Base-by-base conservation (phyloP, 768 basidiomycete species). In the Phaeotremella fagi region DNA sequence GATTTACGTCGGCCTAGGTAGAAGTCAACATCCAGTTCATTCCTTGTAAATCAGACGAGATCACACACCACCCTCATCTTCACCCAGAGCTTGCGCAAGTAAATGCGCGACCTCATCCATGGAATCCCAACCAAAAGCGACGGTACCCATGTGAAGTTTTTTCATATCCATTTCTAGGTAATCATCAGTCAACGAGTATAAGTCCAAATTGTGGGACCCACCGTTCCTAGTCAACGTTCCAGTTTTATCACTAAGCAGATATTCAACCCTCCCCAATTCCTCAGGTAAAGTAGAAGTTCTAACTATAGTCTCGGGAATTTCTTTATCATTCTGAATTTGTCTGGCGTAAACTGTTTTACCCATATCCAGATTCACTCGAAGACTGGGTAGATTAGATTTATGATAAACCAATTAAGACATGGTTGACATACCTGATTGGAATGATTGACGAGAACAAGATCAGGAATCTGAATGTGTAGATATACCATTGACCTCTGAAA, bases 311-410 rank as follows among this genome's bases (percentile, higher is more conserved):
- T 85, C 83, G 3, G 91, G 90, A 61, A 99, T 99, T 75, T 97
- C 90, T 41, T 63, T 70, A 76, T 98, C 95, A 47, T 82, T 85
- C 85, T 92, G 90, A 52, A 98, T 98, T 60, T 91, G 88, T 37
- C 87, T 85, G 0, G 90, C 91, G 64, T 99, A 99, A 37, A 98
- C 87, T 1, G 92, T 98, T 77, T 99, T 99, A 52, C 95, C 95
- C 92, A 99, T 98, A 74, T 99, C 95, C 48, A 99, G 81, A 64
- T 99, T 99, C 48, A 99, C 94, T n/a, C 95, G 87, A 50, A 99
- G 78, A 80, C 92, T 97, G 70, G 4, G 36, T 22, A 14, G 14
- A 48, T 44, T 23, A 0, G 11, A 25, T 14, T 9, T 12, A n/a
- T 15, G 11, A 23, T 38, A n/a, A 18, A 12, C 23, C 31, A 26